Percentiles rank a stretch among this genome's conserved stretches.
phyloP scores from a whole-genome alignment of 2,329 filamentous ascomycete genomes.

The Fusarium euwallaceae region DNA sequence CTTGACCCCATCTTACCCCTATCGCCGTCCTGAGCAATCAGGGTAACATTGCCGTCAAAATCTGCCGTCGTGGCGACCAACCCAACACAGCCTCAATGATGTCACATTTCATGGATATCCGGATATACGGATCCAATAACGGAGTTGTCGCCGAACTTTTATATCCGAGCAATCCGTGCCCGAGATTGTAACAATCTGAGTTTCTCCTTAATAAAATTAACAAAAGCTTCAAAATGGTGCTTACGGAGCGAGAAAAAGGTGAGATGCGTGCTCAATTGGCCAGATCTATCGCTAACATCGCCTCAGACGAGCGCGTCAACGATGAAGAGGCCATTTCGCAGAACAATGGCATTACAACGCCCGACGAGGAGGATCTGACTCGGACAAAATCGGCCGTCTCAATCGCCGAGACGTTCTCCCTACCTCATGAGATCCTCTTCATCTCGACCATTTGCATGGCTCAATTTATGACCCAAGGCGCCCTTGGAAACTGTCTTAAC shows the following conservation, averaged over 20 bases:
- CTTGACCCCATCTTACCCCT: neutral
- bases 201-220: neutral
- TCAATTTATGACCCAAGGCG: conserved; percentile 44
- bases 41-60: neutral
- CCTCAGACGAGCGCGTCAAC: conserved; percentile 5
- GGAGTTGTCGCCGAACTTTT: neutral
- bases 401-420: conserved; percentile 40
- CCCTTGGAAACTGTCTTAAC: conserved; percentile 43
- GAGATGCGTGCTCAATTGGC: fast-evolving
- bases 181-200: neutral
- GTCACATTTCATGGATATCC: neutral
- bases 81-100: neutral
- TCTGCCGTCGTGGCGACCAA: neutral
- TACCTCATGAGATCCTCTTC: conserved; percentile 35
- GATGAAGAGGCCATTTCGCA: conserved; percentile 27
- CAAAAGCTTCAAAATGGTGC: conserved; percentile 3
- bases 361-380: conserved; percentile 35
- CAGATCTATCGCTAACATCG: neutral
- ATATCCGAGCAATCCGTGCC: neutral
- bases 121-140: neutral
- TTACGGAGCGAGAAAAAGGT: conserved; percentile 25
- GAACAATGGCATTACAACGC: conserved; percentile 23
- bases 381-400: conserved; percentile 39
- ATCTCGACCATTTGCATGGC: conserved; percentile 41
- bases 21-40: neutral